Base-by-base conservation (phyloP, 2,329 filamentous ascomycete genomes). In the Byssothecium circinans region DNA sequence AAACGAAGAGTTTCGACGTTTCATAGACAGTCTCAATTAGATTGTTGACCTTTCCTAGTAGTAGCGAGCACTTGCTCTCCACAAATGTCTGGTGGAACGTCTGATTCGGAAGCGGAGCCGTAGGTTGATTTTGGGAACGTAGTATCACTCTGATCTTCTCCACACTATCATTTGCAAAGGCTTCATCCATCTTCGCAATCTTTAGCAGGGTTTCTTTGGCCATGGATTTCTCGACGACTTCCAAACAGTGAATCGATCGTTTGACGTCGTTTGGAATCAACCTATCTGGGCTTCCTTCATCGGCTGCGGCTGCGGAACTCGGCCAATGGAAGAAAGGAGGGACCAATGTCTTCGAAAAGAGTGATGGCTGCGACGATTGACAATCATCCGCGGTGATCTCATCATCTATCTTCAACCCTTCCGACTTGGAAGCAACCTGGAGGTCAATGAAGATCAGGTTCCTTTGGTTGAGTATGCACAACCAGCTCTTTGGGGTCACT, bases 311-410 rank as follows among this genome's bases (percentile, higher is more conserved):
- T 7, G 18, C 15, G 18, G 39, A 18, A 8, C 23, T 30, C 35
- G 56, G 58, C 65, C 65, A 69, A n/a, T 54, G 38, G 14, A 65
- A 68, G 33, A 69, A 67, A 0, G 65, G 64, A 14, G 57, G 59
- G 17, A 61, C 45, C 10, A 29, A 43, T 3, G 20, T 45, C 2
- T 25, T 8, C 20, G 33, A 11, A 3, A 37, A n/a, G 1, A 35
- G 4, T 8, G 22, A 4, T n/a, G 30, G 14, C 17, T 20, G 18
- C 10, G 27, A 2, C 20, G 38, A 12, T 14, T 41, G 6, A 7
- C 22, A 17, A 11, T 43, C 19, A 12, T 35, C 14, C 8, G 23
- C 2, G 2, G 40, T 2, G 12, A 23, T 8, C 8, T 49, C 19
- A 2, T 42, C 17, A 10, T 48, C 14, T 2, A 45, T 8, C 8